Percentiles rank a stretch among this genome's conserved stretches.
These are phyloP conservation scores for Protea cynaroides DNA, from an alignment of 164 flowering plant genomes.

Conservation along the genomic window DNA sequence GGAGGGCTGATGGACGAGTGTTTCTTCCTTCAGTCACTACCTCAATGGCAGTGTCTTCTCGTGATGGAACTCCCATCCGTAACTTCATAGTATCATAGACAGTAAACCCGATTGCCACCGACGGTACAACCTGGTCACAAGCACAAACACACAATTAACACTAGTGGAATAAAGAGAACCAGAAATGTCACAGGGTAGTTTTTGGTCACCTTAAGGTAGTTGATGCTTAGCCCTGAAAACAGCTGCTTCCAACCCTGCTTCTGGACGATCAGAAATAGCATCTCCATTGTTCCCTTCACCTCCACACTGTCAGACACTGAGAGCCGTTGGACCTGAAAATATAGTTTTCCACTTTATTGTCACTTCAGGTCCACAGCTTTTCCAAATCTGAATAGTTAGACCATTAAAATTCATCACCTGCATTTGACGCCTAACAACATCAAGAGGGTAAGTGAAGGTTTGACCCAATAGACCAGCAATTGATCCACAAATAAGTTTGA, in stretches of 20 bases:
- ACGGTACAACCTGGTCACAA: constrained; percentile 81
- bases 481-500: constrained; percentile 89
- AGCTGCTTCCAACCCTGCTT: constrained; percentile 91
- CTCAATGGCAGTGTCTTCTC: constrained; percentile 48
- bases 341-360: constrained; percentile 3
- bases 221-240: constrained; percentile 94
- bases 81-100: constrained; percentile 83
- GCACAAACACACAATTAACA: neutral
- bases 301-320: constrained; percentile 30
- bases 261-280: constrained; percentile 48
- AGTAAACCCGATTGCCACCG: constrained; percentile 96
- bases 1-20: constrained; percentile 33
- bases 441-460: constrained; percentile 95
- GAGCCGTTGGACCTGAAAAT: constrained; percentile 58
- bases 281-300: constrained; percentile 66
- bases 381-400: neutral
- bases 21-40: constrained; percentile 34
- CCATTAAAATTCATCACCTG: constrained; percentile 45
- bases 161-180: neutral
- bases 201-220: constrained; percentile 64
- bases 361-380: neutral
- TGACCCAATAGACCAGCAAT: constrained; percentile 91
- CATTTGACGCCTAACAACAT: constrained; percentile 98
- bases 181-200: neutral
- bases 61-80: constrained; percentile 69